Percentiles rank a stretch among this genome's conserved stretches.
Conservation (phyloP, 108 stramenopile genomes). For the Licmophora abbreviata region DNA sequence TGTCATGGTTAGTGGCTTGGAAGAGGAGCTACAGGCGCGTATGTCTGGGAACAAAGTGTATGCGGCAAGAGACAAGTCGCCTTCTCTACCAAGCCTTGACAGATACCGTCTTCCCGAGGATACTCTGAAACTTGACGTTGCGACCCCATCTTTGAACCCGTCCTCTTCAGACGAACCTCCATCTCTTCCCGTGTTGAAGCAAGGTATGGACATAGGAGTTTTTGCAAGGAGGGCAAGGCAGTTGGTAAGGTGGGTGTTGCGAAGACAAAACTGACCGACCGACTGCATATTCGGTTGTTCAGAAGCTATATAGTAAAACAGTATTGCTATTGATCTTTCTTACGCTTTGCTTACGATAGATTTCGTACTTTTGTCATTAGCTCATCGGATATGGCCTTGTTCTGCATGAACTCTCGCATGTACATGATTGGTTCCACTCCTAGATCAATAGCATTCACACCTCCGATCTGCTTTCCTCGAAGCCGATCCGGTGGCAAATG, state of each 20-base stretch:
- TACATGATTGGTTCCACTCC: conserved; percentile 84
- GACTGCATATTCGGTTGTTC: too few relatives aligned
- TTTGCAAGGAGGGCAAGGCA: too few relatives aligned
- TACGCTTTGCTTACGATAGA: too few relatives aligned
- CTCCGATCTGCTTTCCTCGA: conserved; percentile 63
- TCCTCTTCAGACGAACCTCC: too few relatives aligned
- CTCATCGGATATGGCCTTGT: conserved; percentile 41
- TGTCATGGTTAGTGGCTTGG: conserved; percentile 80
- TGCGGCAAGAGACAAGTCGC: not conserved
- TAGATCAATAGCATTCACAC: conserved; percentile 66
- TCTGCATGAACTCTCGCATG: conserved; percentile 87
- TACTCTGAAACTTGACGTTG: too few relatives aligned
- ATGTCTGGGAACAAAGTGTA: conserved; percentile 28
- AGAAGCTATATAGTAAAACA: too few relatives aligned
- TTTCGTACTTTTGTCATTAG: conserved; percentile 53
- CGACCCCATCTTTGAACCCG: too few relatives aligned
- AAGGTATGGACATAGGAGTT: not conserved
- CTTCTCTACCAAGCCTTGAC: too few relatives aligned
- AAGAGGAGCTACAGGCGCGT: conserved; percentile 69
- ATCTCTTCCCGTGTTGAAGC: not conserved
- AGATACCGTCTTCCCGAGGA: too few relatives aligned
- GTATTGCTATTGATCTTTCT: too few relatives aligned
- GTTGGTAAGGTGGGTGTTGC: too few relatives aligned
- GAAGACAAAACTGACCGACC: too few relatives aligned
- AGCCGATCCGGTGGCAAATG: conserved; percentile 71